Percentiles rank a stretch among this genome's conserved stretches.
phyloP scores from a whole-genome alignment of 1,284 basidiomycete species.

The Leccinum pachyderme region DNA sequence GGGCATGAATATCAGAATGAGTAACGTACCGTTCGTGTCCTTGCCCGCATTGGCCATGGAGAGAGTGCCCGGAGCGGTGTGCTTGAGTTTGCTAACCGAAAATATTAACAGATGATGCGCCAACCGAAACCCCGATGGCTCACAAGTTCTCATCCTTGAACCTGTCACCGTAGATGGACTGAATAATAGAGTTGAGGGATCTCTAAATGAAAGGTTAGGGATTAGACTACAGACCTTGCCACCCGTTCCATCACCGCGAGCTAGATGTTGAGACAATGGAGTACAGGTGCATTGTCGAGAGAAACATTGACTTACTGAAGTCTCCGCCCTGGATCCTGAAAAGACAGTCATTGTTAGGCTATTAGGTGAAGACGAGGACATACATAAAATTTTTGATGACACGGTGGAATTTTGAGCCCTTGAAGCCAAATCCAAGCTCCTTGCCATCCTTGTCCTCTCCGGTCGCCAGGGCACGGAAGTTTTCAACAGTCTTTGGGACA shows the following conservation, averaged over 20 bases:
- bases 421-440: constrained; percentile 79
- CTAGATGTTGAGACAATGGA: constrained; percentile 17
- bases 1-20: neutral
- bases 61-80: constrained; percentile 80
- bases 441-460: constrained; percentile 80
- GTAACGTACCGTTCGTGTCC: constrained; percentile 72
- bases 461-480: constrained; percentile 85
- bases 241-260: constrained; percentile 93
- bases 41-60: constrained; percentile 95
- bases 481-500: constrained; percentile 97
- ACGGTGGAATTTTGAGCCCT: constrained; percentile 96
- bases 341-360: constrained; percentile 3
- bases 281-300: neutral
- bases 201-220: neutral
- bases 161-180: constrained; percentile 89
- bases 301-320: constrained; percentile 53
- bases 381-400: constrained; percentile 98
- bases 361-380: constrained; percentile 17
- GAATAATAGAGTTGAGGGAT: constrained; percentile 1
- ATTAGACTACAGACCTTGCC: constrained; percentile 56
- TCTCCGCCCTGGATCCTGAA: constrained; percentile 91
- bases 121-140: constrained; percentile 25
- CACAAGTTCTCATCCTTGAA: constrained; percentile 98
- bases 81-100: constrained; percentile 76
- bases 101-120: neutral